These are phyloP conservation scores for Talaromyces sp. DNA, from an alignment of 2,329 filamentous ascomycete species.

Conservation along the genomic window DNA sequence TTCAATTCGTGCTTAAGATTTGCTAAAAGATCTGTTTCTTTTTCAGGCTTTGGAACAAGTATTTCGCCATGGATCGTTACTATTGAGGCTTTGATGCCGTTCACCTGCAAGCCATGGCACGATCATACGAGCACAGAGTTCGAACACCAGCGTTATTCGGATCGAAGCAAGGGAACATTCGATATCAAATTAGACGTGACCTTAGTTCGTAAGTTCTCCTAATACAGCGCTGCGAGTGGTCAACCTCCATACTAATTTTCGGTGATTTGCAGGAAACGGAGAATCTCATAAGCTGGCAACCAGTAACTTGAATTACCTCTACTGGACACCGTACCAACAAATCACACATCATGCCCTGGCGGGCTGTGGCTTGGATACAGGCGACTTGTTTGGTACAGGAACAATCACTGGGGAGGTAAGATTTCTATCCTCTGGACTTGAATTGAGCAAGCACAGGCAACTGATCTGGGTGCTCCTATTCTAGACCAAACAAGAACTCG, in stretches of 20 bases:
- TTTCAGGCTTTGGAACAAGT: constrained; percentile 52
- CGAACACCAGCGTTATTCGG: constrained; percentile 6
- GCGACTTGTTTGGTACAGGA: constrained; percentile 32
- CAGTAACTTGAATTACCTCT: constrained; percentile 19
- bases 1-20: neutral
- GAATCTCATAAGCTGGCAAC: constrained; percentile 9
- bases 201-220: constrained; percentile 2
- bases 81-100: constrained; percentile 52
- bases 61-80: constrained; percentile 62
- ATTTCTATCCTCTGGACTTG: neutral
- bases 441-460: neutral
- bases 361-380: constrained; percentile 29
- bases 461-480: neutral
- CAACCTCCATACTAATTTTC: neutral
- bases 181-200: constrained; percentile 1
- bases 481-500: constrained; percentile 21
- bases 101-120: constrained; percentile 22
- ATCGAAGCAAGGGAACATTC: constrained; percentile 1
- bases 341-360: constrained; percentile 29
- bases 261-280: neutral
- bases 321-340: constrained; percentile 32
- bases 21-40: neutral
- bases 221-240: neutral
- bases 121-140: constrained; percentile 13
- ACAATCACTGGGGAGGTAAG: constrained; percentile 27